Base-by-base conservation (phyloP, 768 basidiomycete species). In the Podaxis mareebaensis region DNA sequence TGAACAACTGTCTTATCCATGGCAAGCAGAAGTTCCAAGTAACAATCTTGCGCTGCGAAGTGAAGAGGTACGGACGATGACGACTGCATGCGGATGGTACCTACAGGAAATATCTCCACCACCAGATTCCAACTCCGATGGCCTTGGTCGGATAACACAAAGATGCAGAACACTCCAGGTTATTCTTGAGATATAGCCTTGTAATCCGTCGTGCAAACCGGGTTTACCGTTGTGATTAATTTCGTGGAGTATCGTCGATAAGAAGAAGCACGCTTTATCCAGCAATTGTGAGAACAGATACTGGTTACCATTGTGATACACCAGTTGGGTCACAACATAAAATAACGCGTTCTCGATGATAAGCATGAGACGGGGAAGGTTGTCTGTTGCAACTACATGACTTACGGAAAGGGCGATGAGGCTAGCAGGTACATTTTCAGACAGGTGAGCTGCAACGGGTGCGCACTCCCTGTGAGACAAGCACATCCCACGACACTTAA, bases 321-420 rank as follows among this genome's bases (percentile, higher is more conserved):
- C 5, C 33, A 54, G 17, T n/a, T 62, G 53, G 13, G 38, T 46
- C 33, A 48, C 53, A 30, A 30, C 53, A 15, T 22, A 38, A 13
- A 15, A 24, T 10, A 63, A 36, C 26, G 26, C 36, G 22, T 63
- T 28, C 61, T 63, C 4, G 30, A 6, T 12, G 30, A 46, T 40
- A 17, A 26, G 5, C 3, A 22, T 60, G 7, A 51, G n/a, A 15
- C 39, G 28, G 17, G 15, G 26, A 44, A n/a, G 7, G 8, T 13
- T 11, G 26, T 20, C 22, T 3, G 39, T 8, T 40, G 11, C 24
- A 13, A 40, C 8, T 12, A n/a, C 20, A 22, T 11, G 36, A 56
- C 61, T 51, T 15, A 63, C 61, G 12, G 54, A 63, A 42, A 63
- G 61, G 15, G 48, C 61, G 26, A n/a, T 40, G 26, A 48, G 51